Evolutionary conservation across 768 basidiomycete genomes (phyloP).

Genomic region (Lactarius evosmus): DNA sequence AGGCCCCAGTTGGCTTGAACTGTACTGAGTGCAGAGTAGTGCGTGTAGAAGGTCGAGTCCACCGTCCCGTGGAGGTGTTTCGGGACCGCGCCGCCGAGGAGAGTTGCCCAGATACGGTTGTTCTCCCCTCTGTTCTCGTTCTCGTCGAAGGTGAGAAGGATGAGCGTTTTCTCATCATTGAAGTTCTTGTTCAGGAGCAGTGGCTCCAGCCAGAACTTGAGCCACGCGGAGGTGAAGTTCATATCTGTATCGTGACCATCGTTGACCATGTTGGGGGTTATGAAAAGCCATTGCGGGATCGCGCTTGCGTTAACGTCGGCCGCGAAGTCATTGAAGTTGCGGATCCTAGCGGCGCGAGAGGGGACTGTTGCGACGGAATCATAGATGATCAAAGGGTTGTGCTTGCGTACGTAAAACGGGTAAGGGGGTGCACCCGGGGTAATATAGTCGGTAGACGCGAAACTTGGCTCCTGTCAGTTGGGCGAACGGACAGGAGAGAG

Average conservation of each 20-base stretch:
- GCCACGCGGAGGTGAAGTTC: constrained; percentile 45
- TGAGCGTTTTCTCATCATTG: constrained; percentile 52
- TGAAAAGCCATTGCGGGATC: constrained; percentile 57
- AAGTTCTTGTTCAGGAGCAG: constrained; percentile 49
- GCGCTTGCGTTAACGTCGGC: constrained; percentile 47
- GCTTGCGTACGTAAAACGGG: constrained; percentile 54
- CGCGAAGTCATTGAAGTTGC: constrained; percentile 63
- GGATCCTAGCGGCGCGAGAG: constrained; percentile 43
- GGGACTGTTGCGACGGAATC: constrained; percentile 46
- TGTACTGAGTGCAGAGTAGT: constrained; percentile 55
- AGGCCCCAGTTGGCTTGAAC: constrained; percentile 60
- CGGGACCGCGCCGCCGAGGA: constrained; percentile 49
- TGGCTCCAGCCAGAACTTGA: constrained; percentile 49
- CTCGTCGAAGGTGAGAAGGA: constrained; percentile 63
- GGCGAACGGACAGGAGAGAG: background rate
- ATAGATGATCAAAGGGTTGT: constrained; percentile 51
- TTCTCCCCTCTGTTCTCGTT: constrained; percentile 41
- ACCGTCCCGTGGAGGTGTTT: constrained; percentile 40
- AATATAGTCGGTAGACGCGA: constrained; percentile 39
- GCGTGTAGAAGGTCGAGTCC: constrained; percentile 55
- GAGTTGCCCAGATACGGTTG: constrained; percentile 46
- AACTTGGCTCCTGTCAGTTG: constrained; percentile 29
- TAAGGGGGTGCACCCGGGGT: constrained; percentile 36
- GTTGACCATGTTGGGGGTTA: constrained; percentile 58
- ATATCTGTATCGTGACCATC: constrained; percentile 60